phyloP scores from a whole-genome alignment of 495 filamentous ascomycete species.

The Penicillium flavigenum region DNA sequence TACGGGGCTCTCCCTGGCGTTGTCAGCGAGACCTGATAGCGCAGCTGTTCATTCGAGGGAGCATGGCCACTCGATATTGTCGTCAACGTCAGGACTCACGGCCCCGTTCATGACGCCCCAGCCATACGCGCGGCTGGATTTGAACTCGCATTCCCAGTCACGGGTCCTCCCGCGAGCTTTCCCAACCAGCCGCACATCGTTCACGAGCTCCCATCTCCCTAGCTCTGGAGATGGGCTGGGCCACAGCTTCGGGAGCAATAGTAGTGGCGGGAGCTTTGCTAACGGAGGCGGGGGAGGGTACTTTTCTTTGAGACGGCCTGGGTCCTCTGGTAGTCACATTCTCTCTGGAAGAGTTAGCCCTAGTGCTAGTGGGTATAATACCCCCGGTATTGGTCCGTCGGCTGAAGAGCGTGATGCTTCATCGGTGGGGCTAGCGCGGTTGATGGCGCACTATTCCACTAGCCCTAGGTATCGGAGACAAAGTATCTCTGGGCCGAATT shows the following conservation, averaged over 20 bases:
- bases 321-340: slow-evolving; percentile 9
- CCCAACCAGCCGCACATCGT: slow-evolving; percentile 2
- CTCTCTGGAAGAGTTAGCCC: slow-evolving; percentile 19
- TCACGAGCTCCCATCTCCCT: slow-evolving; percentile 1
- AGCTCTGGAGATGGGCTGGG: slow-evolving; percentile 10
- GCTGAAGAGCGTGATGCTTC: slow-evolving; percentile 30
- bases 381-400: slow-evolving; percentile 21
- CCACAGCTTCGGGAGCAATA: slow-evolving; percentile 4
- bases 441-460: slow-evolving; percentile 33
- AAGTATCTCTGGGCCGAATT: slow-evolving; percentile 33
- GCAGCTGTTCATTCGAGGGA: slow-evolving; percentile 11
- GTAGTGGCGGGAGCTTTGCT: slow-evolving; percentile 5
- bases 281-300: slow-evolving; percentile 25
- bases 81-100: slow-evolving; percentile 13
- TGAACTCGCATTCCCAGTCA: slow-evolving; percentile 11
- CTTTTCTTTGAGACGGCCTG: slow-evolving; percentile 27
- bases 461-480: slow-evolving; percentile 32
- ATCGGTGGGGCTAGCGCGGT: slow-evolving; percentile 16
- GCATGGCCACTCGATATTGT: slow-evolving; percentile 10
- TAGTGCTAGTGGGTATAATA: slow-evolving; percentile 27
- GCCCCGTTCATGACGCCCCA: slow-evolving; percentile 30
- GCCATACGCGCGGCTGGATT: slow-evolving; percentile 11
- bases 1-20: slow-evolving; percentile 19
- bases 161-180: slow-evolving; percentile 9
- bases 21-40: slow-evolving; percentile 25